phyloP scores from a whole-genome alignment of 192 early-diverging fungal genomes.

The Coemansia interrupta region DNA sequence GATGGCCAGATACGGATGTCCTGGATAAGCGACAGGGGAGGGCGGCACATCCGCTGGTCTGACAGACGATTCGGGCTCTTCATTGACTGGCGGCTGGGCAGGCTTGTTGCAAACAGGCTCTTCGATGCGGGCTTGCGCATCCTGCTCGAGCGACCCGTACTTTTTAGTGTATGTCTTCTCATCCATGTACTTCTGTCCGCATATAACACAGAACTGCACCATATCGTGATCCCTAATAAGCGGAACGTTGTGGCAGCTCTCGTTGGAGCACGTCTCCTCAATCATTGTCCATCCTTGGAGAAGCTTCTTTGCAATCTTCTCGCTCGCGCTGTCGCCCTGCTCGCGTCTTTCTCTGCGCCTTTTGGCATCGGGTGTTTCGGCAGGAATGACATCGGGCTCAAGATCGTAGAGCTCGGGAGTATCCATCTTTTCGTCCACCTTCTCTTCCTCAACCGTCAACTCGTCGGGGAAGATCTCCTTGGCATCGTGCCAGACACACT shows the following conservation, averaged over 20 bases:
- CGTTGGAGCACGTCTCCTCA: conserved; percentile 32
- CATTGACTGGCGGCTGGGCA: neutral
- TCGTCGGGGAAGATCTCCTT: conserved; percentile 43
- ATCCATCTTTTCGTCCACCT: conserved; percentile 19
- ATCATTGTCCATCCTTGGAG: conserved; percentile 48
- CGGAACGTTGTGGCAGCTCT: conserved; percentile 28
- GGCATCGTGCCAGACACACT: conserved; percentile 48
- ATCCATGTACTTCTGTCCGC: conserved; percentile 39
- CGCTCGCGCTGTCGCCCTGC: conserved; percentile 37
- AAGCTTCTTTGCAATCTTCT: conserved; percentile 38
- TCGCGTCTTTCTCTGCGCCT: conserved; percentile 19
- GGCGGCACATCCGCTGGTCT: neutral
- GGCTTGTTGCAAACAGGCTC: neutral
- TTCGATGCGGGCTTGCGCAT: neutral
- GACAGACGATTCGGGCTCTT: neutral
- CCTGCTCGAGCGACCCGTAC: conserved; percentile 13
- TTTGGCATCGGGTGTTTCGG: conserved; percentile 2
- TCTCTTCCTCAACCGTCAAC: conserved; percentile 2
- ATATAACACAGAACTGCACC: conserved; percentile 39
- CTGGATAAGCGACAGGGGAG: neutral
- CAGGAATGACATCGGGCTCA: neutral
- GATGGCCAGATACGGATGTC: neutral
- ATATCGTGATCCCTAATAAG: conserved; percentile 30
- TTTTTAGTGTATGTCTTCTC: conserved; percentile 27
- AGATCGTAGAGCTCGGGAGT: neutral